phyloP scores from a whole-genome alignment of 2,329 filamentous ascomycete species.

The Venturia oleaginea region DNA sequence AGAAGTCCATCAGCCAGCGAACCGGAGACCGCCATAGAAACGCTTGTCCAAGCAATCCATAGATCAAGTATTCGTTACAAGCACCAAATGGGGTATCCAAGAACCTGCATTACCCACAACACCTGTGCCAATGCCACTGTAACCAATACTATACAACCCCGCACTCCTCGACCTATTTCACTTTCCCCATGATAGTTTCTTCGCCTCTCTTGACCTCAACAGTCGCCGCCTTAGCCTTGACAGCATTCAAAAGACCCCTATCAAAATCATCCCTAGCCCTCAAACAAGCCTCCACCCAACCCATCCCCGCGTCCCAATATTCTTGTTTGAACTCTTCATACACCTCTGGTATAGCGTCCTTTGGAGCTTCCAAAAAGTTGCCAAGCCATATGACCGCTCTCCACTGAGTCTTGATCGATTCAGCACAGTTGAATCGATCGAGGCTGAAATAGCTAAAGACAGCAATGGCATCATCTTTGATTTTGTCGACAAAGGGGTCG shows the following conservation, averaged over 20 bases:
- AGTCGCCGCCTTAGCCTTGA: slow-evolving; percentile 83
- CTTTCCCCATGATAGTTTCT: slow-evolving; percentile 91
- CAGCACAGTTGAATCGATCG: slow-evolving; percentile 53
- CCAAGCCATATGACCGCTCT: slow-evolving; percentile 80
- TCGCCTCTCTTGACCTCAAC: slow-evolving; percentile 69
- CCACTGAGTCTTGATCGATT: slow-evolving; percentile 83
- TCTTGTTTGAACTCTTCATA: slow-evolving; percentile 75
- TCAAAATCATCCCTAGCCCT: slow-evolving; percentile 89
- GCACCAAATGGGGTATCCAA: slow-evolving; percentile 3
- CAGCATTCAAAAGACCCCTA: slow-evolving; percentile 72
- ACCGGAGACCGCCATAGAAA: no score
- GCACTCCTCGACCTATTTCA: slow-evolving; percentile 48
- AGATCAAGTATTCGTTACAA: not conserved
- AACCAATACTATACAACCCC: not conserved
- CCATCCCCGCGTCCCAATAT: slow-evolving; percentile 91
- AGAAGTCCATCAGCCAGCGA: no score
- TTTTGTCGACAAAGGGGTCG: slow-evolving; percentile 85
- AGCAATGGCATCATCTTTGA: slow-evolving; percentile 84
- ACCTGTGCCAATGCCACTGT: not conserved
- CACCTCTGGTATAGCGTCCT: slow-evolving; percentile 64
- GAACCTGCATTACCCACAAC: not conserved
- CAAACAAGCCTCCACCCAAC: slow-evolving; percentile 90
- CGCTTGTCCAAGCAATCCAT: not conserved
- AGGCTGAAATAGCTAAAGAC: slow-evolving; percentile 82
- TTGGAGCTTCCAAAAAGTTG: slow-evolving; percentile 63